Conservation (phyloP, 202 grass and related monocot species). For the Elaeis oleifera region DNA sequence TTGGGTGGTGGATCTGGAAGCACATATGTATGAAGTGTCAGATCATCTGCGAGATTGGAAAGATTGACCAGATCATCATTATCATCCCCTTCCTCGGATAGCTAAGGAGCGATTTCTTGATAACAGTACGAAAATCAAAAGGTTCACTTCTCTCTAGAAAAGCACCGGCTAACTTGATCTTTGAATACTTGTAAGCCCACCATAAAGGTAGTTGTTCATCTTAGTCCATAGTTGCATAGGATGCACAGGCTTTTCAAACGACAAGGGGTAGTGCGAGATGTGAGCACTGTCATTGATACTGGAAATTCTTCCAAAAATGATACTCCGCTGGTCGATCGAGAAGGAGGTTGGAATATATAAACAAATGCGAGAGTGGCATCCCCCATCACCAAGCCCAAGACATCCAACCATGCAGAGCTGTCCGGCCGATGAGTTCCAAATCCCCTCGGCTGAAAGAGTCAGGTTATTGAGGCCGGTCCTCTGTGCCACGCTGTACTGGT, state of each 20-base stretch:
- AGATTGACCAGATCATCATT: slow-evolving; percentile 30
- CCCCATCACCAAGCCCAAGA: slow-evolving; percentile 28
- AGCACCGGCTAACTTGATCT: slow-evolving; percentile 33
- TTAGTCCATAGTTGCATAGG: slow-evolving; percentile 45
- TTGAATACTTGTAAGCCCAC: slow-evolving; percentile 48
- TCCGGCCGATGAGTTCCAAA: slow-evolving; percentile 58
- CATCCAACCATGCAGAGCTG: slow-evolving; percentile 95
- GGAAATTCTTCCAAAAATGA: slow-evolving; percentile 60
- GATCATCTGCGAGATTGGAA: slow-evolving; percentile 57
- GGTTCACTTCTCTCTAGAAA: slow-evolving; percentile 67
- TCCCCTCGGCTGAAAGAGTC: slow-evolving; percentile 65
- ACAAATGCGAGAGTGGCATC: slow-evolving; percentile 58
- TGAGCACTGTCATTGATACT: slow-evolving; percentile 29
- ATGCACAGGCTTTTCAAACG: slow-evolving; percentile 40
- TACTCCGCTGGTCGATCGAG: slow-evolving; percentile 37
- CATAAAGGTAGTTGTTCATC: slow-evolving; percentile 29
- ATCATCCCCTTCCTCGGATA: slow-evolving; percentile 39
- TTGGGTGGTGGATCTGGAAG: slow-evolving; percentile 37
- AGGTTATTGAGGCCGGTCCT: slow-evolving; percentile 46
- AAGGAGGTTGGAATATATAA: slow-evolving; percentile 66
- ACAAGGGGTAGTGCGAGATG: slow-evolving; percentile 30
- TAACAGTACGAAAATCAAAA: slow-evolving; percentile 44
- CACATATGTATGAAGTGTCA: slow-evolving; percentile 45
- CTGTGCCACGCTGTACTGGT: slow-evolving; percentile 37
- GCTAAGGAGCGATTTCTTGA: slow-evolving; percentile 77